Conservation (phyloP, 2,329 filamentous ascomycete genomes). For the Hypoxylon sp. region DNA sequence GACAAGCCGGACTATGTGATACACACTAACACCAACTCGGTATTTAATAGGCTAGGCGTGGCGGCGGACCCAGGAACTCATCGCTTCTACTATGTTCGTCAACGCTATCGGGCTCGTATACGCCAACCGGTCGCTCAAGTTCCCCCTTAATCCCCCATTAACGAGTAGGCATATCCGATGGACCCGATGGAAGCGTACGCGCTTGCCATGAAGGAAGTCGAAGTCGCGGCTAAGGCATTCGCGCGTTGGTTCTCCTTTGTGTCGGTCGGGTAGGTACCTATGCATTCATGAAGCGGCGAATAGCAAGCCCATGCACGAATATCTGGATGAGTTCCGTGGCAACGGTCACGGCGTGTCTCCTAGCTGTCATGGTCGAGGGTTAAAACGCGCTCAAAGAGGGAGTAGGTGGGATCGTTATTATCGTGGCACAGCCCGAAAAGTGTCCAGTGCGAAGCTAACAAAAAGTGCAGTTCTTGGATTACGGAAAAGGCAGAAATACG, state of each 20-base stretch:
- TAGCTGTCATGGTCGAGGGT: background rate
- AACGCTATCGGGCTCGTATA: conserved; percentile 9
- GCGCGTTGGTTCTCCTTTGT: conserved; percentile 3
- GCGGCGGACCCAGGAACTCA: background rate
- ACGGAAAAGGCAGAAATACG: conserved; percentile 4
- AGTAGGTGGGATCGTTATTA: conserved; percentile 3
- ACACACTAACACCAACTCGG: conserved; percentile 9
- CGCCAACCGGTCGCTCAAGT: conserved; percentile 9
- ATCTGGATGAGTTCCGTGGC: conserved; percentile 5
- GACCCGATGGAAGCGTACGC: conserved; percentile 4
- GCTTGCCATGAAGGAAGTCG: conserved; percentile 7
- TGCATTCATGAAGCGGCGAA: conserved; percentile 6
- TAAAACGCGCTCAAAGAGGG: conserved; percentile 3
- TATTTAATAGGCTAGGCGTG: conserved; percentile 2
- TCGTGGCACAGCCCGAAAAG: conserved; percentile 7
- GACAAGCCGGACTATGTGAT: conserved; percentile 2
- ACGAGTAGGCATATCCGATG: conserved; percentile 3
- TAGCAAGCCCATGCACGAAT: background rate
- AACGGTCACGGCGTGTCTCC: conserved; percentile 8
- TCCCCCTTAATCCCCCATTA: conserved; percentile 2
- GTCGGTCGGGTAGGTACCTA: conserved; percentile 2
- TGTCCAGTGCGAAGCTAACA: background rate
- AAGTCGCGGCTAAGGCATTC: conserved; percentile 11
- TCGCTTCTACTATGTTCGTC: conserved; percentile 12
- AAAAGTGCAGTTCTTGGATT: background rate